phyloP scores from a whole-genome alignment of 139 green algal species.

The Chlamydomonas eustigma region DNA sequence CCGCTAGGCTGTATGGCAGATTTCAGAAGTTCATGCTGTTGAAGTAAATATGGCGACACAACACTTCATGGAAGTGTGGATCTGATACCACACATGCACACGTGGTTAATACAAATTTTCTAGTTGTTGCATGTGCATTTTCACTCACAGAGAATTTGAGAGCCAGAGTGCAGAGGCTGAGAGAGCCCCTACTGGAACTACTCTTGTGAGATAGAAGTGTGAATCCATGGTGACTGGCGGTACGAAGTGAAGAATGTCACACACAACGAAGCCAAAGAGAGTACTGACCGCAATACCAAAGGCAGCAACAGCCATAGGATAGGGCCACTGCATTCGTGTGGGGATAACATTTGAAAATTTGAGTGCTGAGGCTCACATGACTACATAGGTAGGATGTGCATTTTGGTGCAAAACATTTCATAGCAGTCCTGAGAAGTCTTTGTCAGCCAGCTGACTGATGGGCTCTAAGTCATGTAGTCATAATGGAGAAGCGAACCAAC shows the following conservation, averaged over 20 bases:
- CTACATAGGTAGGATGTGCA: neutral
- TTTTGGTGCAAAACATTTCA: neutral
- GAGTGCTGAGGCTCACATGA: neutral
- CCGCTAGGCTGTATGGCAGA: too few relatives aligned
- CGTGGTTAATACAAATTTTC: too few relatives aligned
- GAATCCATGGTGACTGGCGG: neutral
- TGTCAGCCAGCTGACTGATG: too few relatives aligned
- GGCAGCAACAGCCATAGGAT: conserved; percentile 25
- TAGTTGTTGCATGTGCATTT: too few relatives aligned
- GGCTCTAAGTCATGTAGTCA: too few relatives aligned
- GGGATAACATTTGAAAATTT: neutral
- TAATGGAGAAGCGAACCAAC: too few relatives aligned
- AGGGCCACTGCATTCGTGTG: neutral
- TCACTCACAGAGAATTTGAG: conserved; percentile 21
- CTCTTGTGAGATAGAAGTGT: conserved; percentile 22
- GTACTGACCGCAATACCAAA: conserved; percentile 25
- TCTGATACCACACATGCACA: neutral
- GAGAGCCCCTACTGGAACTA: conserved; percentile 21
- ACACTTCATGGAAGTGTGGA: neutral
- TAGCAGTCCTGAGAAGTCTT: too few relatives aligned
- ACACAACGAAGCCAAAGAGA: conserved; percentile 12
- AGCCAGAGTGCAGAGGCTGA: conserved; percentile 18
- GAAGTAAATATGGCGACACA: neutral
- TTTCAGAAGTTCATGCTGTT: neutral
- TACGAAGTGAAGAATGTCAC: conserved; percentile 17